phyloP scores from a whole-genome alignment of 306 rosid species.

The Casuarina equisetifolia region DNA sequence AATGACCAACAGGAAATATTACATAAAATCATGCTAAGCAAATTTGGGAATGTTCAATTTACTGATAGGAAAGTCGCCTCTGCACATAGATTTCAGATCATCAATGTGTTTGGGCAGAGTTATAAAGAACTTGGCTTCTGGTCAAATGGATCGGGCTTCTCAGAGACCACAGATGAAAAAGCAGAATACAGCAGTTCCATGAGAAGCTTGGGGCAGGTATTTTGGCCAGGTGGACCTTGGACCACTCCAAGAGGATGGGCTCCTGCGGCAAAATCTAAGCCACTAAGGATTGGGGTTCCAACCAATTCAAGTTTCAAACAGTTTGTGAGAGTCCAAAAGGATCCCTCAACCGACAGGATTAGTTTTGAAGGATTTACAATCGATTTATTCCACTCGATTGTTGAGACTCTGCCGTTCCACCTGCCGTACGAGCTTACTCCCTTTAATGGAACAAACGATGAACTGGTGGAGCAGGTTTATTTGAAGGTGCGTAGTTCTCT shows the following conservation, averaged over 20 bases:
- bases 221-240: constrained; percentile 51
- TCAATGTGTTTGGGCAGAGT: constrained; percentile 46
- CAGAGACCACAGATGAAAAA: constrained; percentile 7
- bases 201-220: constrained; percentile 32
- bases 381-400: constrained; percentile 33
- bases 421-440: constrained; percentile 22
- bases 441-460: constrained; percentile 43
- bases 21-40: constrained; percentile 25
- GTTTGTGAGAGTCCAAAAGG: constrained; percentile 17
- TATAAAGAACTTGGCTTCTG: constrained; percentile 50
- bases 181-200: constrained; percentile 25
- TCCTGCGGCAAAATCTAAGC: constrained; percentile 2
- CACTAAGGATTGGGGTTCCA: constrained; percentile 48
- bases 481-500: constrained; percentile 18
- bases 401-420: constrained; percentile 29
- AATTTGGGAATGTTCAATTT: constrained; percentile 33
- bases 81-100: constrained; percentile 33
- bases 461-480: constrained; percentile 37
- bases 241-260: constrained; percentile 45
- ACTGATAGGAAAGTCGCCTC: constrained; percentile 21
- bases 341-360: constrained; percentile 9
- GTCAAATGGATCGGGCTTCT: constrained; percentile 44
- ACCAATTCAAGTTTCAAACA: constrained; percentile 26
- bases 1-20: constrained; percentile 23
- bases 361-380: constrained; percentile 35